phyloP scores from a whole-genome alignment of 306 rosid genomes.

The Crotalaria pallida region DNA sequence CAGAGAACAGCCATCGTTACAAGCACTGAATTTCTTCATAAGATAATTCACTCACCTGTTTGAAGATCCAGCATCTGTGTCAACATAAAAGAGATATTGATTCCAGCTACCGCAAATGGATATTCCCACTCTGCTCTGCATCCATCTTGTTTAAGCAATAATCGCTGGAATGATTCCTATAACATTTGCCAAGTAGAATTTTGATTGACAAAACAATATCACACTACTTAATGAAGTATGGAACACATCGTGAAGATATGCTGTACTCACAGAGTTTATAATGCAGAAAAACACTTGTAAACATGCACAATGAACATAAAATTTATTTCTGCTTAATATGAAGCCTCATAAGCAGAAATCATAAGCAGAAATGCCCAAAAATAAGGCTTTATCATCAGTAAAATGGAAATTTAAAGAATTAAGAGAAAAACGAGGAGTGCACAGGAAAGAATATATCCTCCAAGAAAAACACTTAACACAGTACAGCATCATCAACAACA shows the following conservation, averaged over 20 bases:
- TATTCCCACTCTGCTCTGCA: constrained; percentile 96
- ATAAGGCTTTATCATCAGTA: background rate
- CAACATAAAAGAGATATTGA: constrained; percentile 86
- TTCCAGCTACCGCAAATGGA: constrained; percentile 95
- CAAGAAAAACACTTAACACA: background rate
- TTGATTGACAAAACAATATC: background rate
- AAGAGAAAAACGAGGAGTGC: background rate
- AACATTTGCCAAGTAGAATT: constrained; percentile 23
- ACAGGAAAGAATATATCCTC: background rate
- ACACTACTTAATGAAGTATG: background rate
- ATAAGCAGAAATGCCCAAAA: background rate
- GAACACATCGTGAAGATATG: background rate
- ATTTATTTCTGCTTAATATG: background rate
- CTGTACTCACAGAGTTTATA: background rate
- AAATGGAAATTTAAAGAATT: background rate
- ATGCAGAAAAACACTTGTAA: background rate
- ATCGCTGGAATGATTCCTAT: constrained; percentile 78
- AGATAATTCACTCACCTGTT: constrained; percentile 54
- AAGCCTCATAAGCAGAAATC: background rate
- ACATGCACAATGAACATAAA: background rate
- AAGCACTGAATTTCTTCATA: constrained; percentile 7
- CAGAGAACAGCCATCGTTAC: background rate
- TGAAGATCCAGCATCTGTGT: constrained; percentile 84
- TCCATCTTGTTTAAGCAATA: constrained; percentile 83
- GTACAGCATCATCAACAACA: background rate